Conservation (phyloP, 805 yeast species). For the Starmerella lactis-condensi region DNA sequence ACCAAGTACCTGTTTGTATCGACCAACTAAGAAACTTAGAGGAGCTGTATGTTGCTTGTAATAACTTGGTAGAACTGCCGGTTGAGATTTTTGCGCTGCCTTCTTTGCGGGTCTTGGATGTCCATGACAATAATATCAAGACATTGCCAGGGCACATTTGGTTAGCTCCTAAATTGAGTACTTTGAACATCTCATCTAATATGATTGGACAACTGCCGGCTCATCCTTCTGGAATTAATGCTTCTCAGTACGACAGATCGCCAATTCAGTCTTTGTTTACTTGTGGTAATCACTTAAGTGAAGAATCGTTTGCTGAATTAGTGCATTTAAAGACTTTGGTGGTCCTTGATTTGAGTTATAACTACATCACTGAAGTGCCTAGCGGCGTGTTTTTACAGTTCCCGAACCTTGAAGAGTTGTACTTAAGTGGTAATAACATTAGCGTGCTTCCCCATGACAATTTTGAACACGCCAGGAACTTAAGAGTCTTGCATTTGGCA, state of each 20-base stretch:
- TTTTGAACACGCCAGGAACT: constrained; percentile 38
- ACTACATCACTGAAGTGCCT: constrained; percentile 68
- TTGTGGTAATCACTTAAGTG: constrained; percentile 70
- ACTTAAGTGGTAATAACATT: constrained; percentile 66
- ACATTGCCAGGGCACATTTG: constrained; percentile 49
- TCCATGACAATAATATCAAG: constrained; percentile 71
- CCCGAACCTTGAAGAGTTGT: constrained; percentile 41
- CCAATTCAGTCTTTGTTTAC: constrained; percentile 29
- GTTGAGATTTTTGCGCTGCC: constrained; percentile 39
- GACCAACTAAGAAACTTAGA: constrained; percentile 40
- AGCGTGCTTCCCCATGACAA: constrained; percentile 73
- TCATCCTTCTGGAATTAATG: constrained; percentile 1
- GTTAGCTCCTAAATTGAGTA: constrained; percentile 27
- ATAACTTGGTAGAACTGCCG: constrained; percentile 59
- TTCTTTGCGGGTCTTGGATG: constrained; percentile 47
- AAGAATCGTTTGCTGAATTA: constrained; percentile 53
- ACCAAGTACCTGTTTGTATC: constrained; percentile 53
- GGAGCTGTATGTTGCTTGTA: constrained; percentile 51
- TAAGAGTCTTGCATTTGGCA: constrained; percentile 51
- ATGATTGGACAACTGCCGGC: constrained; percentile 11
- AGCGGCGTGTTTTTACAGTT: constrained; percentile 45
- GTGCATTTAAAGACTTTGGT: constrained; percentile 40
- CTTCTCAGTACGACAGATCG: constrained; percentile 3
- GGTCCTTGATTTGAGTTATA: constrained; percentile 60
- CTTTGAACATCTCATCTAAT: constrained; percentile 18